A percentile compares a stretch with the other conserved stretches of the same genome.
Conservation (phyloP, 129 eudicot genomes). For the Arctium lappa region DNA sequence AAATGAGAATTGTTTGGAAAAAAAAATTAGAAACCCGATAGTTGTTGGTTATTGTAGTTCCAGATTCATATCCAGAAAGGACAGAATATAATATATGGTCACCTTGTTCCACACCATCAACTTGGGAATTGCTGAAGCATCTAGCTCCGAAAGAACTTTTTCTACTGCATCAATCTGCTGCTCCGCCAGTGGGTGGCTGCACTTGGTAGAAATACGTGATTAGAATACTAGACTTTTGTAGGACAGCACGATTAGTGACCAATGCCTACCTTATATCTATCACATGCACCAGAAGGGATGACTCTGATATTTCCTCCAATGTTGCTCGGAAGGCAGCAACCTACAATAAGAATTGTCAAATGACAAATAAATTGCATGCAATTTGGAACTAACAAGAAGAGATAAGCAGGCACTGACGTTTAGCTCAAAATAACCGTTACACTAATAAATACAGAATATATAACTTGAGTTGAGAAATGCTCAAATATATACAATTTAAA, state of each 20-base stretch:
- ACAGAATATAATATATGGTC: not conserved
- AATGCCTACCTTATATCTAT: constrained; percentile 79
- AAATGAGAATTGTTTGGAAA: not conserved
- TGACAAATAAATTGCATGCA: not conserved
- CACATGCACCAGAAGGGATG: constrained; percentile 93
- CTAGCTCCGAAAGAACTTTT: constrained; percentile 81
- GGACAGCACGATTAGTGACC: constrained; percentile 10
- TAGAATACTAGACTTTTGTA: constrained; percentile 8
- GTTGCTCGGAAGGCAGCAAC: constrained; percentile 99
- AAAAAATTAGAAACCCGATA: not conserved
- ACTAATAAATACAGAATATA: not conserved
- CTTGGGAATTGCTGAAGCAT: constrained; percentile 69
- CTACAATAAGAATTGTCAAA: constrained; percentile 36
- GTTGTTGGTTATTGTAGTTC: not conserved
- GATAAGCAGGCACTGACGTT: not conserved
- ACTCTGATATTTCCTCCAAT: constrained; percentile 86
- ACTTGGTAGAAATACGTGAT: constrained; percentile 16
- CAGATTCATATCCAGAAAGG: not conserved
- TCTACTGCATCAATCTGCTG: constrained; percentile 92
- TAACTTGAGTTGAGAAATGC: constrained; percentile 1
- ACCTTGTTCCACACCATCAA: constrained; percentile 97
- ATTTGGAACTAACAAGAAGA: not conserved
- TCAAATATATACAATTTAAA: not conserved
- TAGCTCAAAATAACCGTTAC: not conserved
- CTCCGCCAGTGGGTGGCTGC: constrained; percentile 91